Conservation (phyloP, 345 rosid species). For the Salix dunnii region DNA sequence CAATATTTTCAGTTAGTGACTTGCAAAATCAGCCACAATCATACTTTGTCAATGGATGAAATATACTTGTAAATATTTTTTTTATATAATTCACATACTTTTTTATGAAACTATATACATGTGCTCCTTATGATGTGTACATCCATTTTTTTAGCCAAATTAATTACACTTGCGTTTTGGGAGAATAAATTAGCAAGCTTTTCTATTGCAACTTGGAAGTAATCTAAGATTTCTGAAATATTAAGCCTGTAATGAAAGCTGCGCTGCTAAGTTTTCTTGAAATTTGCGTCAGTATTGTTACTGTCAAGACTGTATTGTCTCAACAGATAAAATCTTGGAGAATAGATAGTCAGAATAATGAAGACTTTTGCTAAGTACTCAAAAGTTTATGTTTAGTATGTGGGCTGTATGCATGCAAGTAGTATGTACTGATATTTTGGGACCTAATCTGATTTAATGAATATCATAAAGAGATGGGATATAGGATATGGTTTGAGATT, state of each 20-base stretch:
- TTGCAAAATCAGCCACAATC: neutral
- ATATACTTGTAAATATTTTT: neutral
- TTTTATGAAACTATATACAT: too few species aligned
- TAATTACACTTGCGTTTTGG: neutral
- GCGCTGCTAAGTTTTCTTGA: neutral
- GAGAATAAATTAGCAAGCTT: neutral
- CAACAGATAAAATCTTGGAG: neutral
- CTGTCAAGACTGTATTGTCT: neutral
- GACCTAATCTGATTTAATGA: too few species aligned
- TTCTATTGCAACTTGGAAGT: neutral
- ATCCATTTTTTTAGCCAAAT: too few species aligned
- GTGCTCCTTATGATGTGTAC: neutral
- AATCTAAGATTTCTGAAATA: neutral
- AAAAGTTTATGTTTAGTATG: too few species aligned
- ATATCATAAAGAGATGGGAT: too few species aligned
- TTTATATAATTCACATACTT: neutral
- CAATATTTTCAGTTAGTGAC: conserved; percentile 21
- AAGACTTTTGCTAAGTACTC: too few species aligned
- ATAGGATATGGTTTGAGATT: too few species aligned
- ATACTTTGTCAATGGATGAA: too few species aligned
- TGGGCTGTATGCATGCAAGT: too few species aligned
- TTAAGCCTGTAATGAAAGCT: neutral
- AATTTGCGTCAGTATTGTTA: neutral
- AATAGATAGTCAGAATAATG: too few species aligned
- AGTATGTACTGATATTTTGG: too few species aligned